Conservation (phyloP, 2,329 filamentous ascomycete species). For the Colletotrichum sp. region DNA sequence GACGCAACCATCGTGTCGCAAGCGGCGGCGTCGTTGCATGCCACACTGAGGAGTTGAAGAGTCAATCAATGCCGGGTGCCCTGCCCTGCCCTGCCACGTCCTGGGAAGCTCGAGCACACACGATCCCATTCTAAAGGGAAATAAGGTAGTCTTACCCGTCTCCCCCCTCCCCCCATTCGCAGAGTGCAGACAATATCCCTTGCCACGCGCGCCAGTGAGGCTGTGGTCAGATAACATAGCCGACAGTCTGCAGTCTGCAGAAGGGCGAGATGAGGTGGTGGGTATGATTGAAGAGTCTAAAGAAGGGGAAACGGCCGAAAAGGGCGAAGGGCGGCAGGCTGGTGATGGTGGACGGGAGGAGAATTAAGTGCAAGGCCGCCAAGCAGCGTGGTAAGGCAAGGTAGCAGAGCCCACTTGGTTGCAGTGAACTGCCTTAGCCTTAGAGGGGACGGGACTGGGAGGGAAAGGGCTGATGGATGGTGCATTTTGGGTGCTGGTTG, state of each 20-base stretch:
- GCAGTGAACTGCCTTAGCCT: not conserved
- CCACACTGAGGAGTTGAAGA: not conserved
- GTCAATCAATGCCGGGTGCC: not conserved
- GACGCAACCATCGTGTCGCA: not conserved
- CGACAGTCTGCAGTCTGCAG: not conserved
- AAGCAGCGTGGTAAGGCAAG: not conserved
- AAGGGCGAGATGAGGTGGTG: not conserved
- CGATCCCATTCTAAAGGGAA: not conserved
- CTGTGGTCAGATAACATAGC: not conserved
- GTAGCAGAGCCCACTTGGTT: conserved; percentile 2
- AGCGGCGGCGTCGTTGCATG: not conserved
- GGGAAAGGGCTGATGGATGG: not conserved
- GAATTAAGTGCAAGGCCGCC: not conserved
- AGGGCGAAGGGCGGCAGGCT: not conserved
- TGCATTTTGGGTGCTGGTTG: not conserved
- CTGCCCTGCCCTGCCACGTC: not conserved
- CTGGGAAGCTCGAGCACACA: not conserved
- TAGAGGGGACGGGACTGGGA: not conserved
- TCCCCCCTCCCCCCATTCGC: not conserved
- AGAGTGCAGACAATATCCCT: not conserved
- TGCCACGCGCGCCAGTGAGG: not conserved
- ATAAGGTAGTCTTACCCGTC: conserved; percentile 1
- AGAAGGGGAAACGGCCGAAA: not conserved
- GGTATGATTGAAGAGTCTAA: not conserved
- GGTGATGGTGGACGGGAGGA: not conserved